Base-by-base conservation (phyloP, 192 early-diverging fungal species). In the Kappamyces sp. region DNA sequence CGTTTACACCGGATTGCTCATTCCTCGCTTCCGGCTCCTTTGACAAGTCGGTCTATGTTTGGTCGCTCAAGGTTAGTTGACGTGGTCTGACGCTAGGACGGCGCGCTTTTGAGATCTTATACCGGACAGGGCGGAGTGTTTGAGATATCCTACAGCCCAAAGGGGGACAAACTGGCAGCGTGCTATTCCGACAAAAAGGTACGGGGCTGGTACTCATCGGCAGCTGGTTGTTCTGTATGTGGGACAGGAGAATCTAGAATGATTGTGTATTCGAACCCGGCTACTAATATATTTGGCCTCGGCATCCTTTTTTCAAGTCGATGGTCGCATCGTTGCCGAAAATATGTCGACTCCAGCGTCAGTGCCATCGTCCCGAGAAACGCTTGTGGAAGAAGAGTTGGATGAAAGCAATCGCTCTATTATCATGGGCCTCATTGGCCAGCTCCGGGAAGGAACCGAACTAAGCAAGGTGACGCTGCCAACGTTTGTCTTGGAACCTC, bases 381-480 rank as follows among this genome's bases (percentile, higher is more conserved):
- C 23, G 23, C 23, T 23, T 23, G 71, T 71, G 42, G 79, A 86
- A 51, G 88, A 91, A 61, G 86, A 88, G 41, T 83, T 93, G 31
- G 90, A 88, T 57, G 89, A 89, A 40, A 47, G 57, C 3, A 86
- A 90, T 66, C 78, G 84, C 3, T 87, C 74, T 67, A 95, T 98
- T 52, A 72, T 98, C 40, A 66, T 93, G 55, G 89, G 86, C 40
- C 84, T 98, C 68, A 90, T 98, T 57, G 61, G 76, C 34, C 94
- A 98, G 70, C 68, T 98, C 41, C 73, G 88, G 55, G 86, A 90
- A 65, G 91, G 87, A 49, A 91, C 85, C 72, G 94, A 98, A 66
- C 83, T 98, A 55, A 89, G 89, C 55, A 77, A 89, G 53, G 86
- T 98, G 46, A 90, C 93, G n/a, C 83, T 98, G 12, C 94, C 93